Conservation (phyloP, 148 eudicot genomes). For the Cornus suecica region DNA sequence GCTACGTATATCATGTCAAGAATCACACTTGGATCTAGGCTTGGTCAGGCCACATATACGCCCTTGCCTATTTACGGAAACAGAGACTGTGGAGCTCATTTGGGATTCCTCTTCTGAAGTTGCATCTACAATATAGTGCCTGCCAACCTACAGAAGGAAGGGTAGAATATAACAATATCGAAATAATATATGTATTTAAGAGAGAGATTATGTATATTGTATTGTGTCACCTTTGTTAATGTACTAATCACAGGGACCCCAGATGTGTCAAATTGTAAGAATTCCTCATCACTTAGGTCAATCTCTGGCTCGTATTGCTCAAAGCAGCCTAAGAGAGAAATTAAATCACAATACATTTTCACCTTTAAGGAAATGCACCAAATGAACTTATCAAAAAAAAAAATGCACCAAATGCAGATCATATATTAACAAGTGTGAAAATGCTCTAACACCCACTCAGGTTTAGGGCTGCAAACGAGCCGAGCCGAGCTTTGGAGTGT, state of each 20-base stretch:
- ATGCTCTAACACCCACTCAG: too few species aligned
- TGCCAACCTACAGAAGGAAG: conserved; percentile 57
- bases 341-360: background rate
- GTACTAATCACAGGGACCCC: conserved; percentile 79
- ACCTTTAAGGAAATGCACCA: background rate
- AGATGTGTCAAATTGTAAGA: conserved; percentile 79
- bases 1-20: conserved; percentile 94
- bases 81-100: conserved; percentile 82
- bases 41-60: conserved; percentile 76
- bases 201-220: background rate
- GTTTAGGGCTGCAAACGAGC: too few species aligned
- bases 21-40: conserved; percentile 77
- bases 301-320: conserved; percentile 90
- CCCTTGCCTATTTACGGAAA: conserved; percentile 69
- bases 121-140: conserved; percentile 88
- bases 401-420: background rate
- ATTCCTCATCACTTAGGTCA: conserved; percentile 93
- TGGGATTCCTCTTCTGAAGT: conserved; percentile 89
- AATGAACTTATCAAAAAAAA: too few species aligned
- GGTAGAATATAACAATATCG: background rate
- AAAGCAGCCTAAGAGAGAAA: conserved; percentile 63
- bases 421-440: too few species aligned
- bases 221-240: conserved; percentile 74
- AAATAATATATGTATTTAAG: background rate
- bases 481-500: too few species aligned